Percentiles rank a stretch among this genome's conserved stretches.
These are phyloP conservation scores for Naganishia sp. DNA, from an alignment of 1,284 basidiomycete species.

Conservation along the genomic window DNA sequence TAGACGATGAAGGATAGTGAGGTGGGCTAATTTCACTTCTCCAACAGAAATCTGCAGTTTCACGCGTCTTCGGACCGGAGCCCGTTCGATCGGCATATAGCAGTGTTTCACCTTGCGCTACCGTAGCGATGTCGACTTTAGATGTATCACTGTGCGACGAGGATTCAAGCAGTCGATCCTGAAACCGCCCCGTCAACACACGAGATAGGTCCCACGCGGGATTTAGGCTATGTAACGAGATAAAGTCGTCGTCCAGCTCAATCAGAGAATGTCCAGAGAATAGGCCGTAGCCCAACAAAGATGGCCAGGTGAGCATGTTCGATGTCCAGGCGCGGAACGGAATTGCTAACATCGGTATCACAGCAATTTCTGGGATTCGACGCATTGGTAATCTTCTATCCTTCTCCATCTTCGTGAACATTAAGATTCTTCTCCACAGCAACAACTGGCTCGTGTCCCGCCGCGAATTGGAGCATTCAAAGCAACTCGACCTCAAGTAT, in stretches of 20 bases:
- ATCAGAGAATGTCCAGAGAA: no score
- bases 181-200: no score
- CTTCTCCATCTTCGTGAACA: no score
- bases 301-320: conserved; percentile 22
- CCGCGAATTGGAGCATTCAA: conserved; percentile 69
- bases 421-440: conserved; percentile 54
- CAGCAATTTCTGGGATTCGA: conserved; percentile 56
- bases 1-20: conserved; percentile 23
- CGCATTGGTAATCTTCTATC: conserved; percentile 52
- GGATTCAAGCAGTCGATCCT: no score
- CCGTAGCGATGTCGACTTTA: no score
- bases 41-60: background rate
- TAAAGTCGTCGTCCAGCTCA: no score
- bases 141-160: no score
- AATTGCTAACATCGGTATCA: background rate
- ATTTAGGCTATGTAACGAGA: no score
- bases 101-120: no score
- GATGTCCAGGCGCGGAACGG: background rate
- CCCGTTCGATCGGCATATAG: no score
- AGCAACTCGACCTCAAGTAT: conserved; percentile 72
- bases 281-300: background rate
- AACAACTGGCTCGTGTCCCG: conserved; percentile 86
- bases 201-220: no score
- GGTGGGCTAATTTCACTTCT: background rate
- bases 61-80: no score